These are phyloP conservation scores for Dactylellina cionopaga DNA, from an alignment of 2,329 filamentous ascomycete species.

Conservation along the genomic window DNA sequence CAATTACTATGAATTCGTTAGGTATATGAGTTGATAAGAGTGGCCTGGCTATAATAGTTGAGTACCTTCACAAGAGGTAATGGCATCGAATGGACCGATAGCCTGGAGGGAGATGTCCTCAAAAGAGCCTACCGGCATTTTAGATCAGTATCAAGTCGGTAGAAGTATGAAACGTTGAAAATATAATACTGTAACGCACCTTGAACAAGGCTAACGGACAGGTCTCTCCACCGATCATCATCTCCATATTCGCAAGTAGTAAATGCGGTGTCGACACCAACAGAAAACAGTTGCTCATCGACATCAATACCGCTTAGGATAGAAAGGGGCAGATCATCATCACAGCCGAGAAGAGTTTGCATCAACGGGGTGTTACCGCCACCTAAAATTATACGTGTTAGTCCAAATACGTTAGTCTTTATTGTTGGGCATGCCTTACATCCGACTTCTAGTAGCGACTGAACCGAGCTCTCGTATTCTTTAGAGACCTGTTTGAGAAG, in stretches of 20 bases:
- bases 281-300: slow-evolving; percentile 47
- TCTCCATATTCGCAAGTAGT: slow-evolving; percentile 45
- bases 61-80: slow-evolving; percentile 56
- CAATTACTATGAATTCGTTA: slow-evolving; percentile 53
- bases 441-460: slow-evolving; percentile 56
- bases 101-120: slow-evolving; percentile 47
- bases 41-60: too few species aligned
- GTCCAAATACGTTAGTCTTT: not conserved
- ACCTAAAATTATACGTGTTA: slow-evolving; percentile 7
- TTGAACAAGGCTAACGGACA: slow-evolving; percentile 55
- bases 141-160: not conserved
- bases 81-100: slow-evolving; percentile 54
- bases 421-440: too few species aligned
- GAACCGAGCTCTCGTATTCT: slow-evolving; percentile 47
- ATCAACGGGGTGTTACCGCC: slow-evolving; percentile 55
- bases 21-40: slow-evolving; percentile 2
- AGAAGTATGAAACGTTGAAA: not conserved
- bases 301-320: slow-evolving; percentile 55
- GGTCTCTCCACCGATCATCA: slow-evolving; percentile 54
- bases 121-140: slow-evolving; percentile 49
- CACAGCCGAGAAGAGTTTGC: slow-evolving; percentile 54
- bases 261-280: slow-evolving; percentile 49
- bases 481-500: slow-evolving; percentile 41
- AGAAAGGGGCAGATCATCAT: slow-evolving; percentile 55
- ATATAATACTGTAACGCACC: too few species aligned